Base-by-base conservation (phyloP, 1,284 basidiomycete species). In the Cutaneotrichosporon daszewskae region DNA sequence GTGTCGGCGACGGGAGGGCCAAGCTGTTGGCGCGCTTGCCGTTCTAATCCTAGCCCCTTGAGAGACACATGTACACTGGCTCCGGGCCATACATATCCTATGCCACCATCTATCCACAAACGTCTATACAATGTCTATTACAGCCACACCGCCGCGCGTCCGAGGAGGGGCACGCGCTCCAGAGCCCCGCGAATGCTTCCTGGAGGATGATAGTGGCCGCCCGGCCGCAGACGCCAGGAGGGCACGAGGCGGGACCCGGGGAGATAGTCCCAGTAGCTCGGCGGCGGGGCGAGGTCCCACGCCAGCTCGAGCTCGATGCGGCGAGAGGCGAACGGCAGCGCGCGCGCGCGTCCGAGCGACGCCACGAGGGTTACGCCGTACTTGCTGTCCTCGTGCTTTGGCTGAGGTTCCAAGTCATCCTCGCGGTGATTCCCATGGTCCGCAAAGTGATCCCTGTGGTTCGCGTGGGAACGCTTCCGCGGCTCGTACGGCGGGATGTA, bases 221-320 rank as follows among this genome's bases (percentile, higher is more conserved):
- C 31, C 25, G 35, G 5, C 19, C 45, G 38, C 29, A 52, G 32
- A 3, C 38, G 37, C 43, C 46, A 49, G 12, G 18, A 8, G 1
- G 51, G 51, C 9, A 43, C 12, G 23, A 37, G 49, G 18, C 36
- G 37, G n/a, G 46, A 43, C 8, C 47, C 26, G 5, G 51, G 51
- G 27, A 52, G 20, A 31, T 43, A 43, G 14, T 20, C 29, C 46
- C 46, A 48, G 5, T 43, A 16, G 22, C 43, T 37, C 24, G 23
- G 13, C 16, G 32, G 32, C 11, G 40, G 36, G 4, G 23, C 32
- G 5, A 29, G 1, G 12, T 47, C 37, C 57, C 57, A 59, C 9
- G 42, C 22, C 27, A 59, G 40, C 38, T 51, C 45, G 28, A 59
- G 46, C 45, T 59, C 54, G 41, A 57, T 14, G 23, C 55, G 45